Evolutionary conservation across 345 rosid species (phyloP).

Genomic region (Leavenworthia alabamica): DNA sequence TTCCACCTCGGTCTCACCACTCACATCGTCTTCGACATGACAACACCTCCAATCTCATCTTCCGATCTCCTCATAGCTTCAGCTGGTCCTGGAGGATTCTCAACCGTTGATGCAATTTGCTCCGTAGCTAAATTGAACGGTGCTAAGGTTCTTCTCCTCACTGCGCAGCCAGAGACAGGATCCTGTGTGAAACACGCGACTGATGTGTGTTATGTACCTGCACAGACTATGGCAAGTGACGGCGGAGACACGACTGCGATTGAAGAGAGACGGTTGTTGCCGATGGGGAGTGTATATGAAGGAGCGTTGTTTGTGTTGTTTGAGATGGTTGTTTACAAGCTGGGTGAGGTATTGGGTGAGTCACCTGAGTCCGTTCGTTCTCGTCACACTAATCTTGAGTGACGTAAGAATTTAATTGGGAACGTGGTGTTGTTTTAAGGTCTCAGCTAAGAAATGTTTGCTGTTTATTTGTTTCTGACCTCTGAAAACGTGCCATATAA

Average conservation of each 20-base stretch:
- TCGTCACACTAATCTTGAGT: conserved; percentile 91
- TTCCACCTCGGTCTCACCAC: conserved; percentile 72
- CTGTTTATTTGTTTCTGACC: neutral
- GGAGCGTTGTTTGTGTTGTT: conserved; percentile 84
- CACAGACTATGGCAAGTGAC: conserved; percentile 78
- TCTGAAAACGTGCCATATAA: neutral
- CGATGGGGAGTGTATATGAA: conserved; percentile 91
- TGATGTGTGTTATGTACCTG: conserved; percentile 59
- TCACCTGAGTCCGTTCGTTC: conserved; percentile 58
- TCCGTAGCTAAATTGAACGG: conserved; percentile 51
- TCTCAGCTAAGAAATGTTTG: conserved; percentile 3
- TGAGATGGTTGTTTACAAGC: conserved; percentile 73
- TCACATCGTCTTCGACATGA: conserved; percentile 74
- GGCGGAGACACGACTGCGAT: conserved; percentile 3
- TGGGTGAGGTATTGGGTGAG: conserved; percentile 57
- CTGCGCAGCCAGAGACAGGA: conserved; percentile 63
- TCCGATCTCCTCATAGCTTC: conserved; percentile 70
- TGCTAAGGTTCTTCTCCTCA: conserved; percentile 55
- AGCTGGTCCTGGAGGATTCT: conserved; percentile 78
- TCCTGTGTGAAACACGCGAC: conserved; percentile 56
- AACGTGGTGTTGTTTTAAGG: conserved; percentile 1
- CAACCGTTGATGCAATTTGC: conserved; percentile 81
- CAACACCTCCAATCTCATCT: conserved; percentile 65
- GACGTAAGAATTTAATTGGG: conserved; percentile 1
- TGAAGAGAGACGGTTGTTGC: conserved; percentile 47